phyloP scores from a whole-genome alignment of 805 yeast species.

The Candida tallmaniae region DNA sequence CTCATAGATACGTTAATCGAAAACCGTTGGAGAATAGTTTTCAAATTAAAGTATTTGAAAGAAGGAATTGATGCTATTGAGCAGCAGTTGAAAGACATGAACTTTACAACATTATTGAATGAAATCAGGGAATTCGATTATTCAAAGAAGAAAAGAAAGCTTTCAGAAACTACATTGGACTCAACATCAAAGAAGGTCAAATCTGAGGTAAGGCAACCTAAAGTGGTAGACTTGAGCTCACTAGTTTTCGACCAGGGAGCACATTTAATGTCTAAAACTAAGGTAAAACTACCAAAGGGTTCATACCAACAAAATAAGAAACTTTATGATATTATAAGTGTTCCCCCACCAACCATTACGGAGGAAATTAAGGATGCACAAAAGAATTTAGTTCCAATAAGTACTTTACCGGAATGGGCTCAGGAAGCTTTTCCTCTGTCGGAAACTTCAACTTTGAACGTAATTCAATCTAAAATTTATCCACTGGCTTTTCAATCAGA shows the following conservation, averaged over 20 bases:
- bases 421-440: conserved; percentile 64
- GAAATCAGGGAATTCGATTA: conserved; percentile 34
- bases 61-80: conserved; percentile 19
- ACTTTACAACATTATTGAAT: conserved; percentile 30
- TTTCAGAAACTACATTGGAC: conserved; percentile 8
- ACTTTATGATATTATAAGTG: conserved; percentile 80
- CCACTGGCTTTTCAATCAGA: conserved; percentile 74
- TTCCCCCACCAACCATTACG: conserved; percentile 72
- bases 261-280: conserved; percentile 59
- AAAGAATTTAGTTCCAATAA: conserved; percentile 51
- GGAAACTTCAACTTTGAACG: conserved; percentile 65
- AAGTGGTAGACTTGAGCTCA: conserved; percentile 57
- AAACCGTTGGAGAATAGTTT: conserved; percentile 36
- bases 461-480: conserved; percentile 78
- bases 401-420: conserved; percentile 78
- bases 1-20: conserved; percentile 2
- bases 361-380: conserved; percentile 32
- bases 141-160: conserved; percentile 16
- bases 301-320: conserved; percentile 72
- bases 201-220: conserved; percentile 35
- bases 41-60: conserved; percentile 39
- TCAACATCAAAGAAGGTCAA: conserved; percentile 7
- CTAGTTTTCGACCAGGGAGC: conserved; percentile 70
- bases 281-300: conserved; percentile 75
- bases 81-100: conserved; percentile 41